Percentiles rank a stretch among this genome's conserved stretches.
phyloP scores from a whole-genome alignment of 2,329 filamentous ascomycete genomes.

The Pseudogymnoascus sp. region DNA sequence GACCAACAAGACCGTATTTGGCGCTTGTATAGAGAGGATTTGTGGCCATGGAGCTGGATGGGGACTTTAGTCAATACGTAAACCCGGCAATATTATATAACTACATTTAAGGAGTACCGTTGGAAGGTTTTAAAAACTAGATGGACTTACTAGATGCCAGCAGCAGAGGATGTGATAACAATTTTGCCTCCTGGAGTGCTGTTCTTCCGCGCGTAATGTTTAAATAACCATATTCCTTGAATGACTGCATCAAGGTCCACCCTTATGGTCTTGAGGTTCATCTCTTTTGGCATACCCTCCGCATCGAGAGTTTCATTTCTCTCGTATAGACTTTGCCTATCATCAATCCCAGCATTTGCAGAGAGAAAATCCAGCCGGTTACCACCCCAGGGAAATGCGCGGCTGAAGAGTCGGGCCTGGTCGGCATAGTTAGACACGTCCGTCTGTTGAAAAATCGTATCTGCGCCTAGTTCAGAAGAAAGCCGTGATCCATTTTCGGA shows the following conservation, averaged over 20 bases:
- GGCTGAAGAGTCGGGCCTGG: conserved; percentile 33
- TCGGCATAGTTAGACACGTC: conserved; percentile 35
- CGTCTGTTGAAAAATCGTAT: conserved; percentile 17
- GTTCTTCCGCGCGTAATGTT: conserved; percentile 35
- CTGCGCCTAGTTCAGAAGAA: conserved; percentile 12
- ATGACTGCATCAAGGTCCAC: conserved; percentile 36
- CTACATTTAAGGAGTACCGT: conserved; percentile 13
- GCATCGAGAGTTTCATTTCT: conserved; percentile 29
- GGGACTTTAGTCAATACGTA: no score
- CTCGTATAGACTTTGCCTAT: conserved; percentile 31
- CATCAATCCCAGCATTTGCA: conserved; percentile 38
- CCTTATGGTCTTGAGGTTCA: conserved; percentile 33
- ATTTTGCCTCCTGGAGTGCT: conserved; percentile 31
- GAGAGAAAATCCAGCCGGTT: conserved; percentile 35
- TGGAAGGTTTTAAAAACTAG: conserved; percentile 13
- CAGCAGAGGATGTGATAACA: conserved; percentile 33
- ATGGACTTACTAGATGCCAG: conserved; percentile 28
- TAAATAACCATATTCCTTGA: conserved; percentile 36
- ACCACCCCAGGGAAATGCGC: conserved; percentile 33
- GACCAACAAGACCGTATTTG: conserved; percentile 25
- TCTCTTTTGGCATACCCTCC: conserved; percentile 24
- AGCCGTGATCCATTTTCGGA: conserved; percentile 12
- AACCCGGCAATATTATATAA: neutral
- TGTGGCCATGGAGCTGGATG: no score
- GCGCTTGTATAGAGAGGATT: conserved; percentile 19